Conservation (phyloP, 2,329 filamentous ascomycete genomes). For the Trichoderma sp. region DNA sequence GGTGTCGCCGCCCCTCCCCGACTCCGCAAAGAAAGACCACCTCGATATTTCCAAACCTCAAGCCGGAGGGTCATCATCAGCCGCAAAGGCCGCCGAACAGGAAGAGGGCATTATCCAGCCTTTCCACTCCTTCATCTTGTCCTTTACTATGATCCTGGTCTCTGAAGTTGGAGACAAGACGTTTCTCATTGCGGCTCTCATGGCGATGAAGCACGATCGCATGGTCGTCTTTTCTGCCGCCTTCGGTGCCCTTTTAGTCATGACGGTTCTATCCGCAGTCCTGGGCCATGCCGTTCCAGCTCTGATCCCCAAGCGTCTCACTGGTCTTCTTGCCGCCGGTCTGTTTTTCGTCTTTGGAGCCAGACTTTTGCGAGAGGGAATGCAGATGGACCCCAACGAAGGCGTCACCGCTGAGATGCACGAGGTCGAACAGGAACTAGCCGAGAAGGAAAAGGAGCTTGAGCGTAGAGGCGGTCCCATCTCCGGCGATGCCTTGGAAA, state of each 20-base stretch:
- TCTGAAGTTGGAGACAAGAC: conserved; percentile 99
- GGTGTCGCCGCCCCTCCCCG: conserved; percentile 68
- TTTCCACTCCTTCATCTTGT: conserved; percentile 85
- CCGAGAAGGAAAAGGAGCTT: conserved; percentile 85
- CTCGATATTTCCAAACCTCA: conserved; percentile 48
- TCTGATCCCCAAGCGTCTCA: conserved; percentile 86
- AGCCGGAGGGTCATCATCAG: background rate
- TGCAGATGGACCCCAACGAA: conserved; percentile 85
- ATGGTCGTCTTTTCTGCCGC: conserved; percentile 92
- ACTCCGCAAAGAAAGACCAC: conserved; percentile 65
- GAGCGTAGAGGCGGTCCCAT: conserved; percentile 63
- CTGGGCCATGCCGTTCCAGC: conserved; percentile 90
- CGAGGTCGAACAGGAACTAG: conserved; percentile 90
- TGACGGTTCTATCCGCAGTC: conserved; percentile 93
- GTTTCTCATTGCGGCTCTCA: conserved; percentile 92
- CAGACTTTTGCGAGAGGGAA: conserved; percentile 80
- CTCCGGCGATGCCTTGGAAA: conserved; percentile 76
- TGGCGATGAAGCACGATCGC: conserved; percentile 98
- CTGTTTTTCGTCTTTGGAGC: conserved; percentile 90
- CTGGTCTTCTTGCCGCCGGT: conserved; percentile 79
- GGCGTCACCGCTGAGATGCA: conserved; percentile 97
- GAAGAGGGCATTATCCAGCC: conserved; percentile 71
- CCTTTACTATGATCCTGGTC: conserved; percentile 95
- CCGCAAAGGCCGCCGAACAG: conserved; percentile 37
- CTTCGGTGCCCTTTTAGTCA: conserved; percentile 85